Evolutionary conservation across 2,329 filamentous ascomycete species (phyloP).

Genomic region (Cordyceps fumosorosea): DNA sequence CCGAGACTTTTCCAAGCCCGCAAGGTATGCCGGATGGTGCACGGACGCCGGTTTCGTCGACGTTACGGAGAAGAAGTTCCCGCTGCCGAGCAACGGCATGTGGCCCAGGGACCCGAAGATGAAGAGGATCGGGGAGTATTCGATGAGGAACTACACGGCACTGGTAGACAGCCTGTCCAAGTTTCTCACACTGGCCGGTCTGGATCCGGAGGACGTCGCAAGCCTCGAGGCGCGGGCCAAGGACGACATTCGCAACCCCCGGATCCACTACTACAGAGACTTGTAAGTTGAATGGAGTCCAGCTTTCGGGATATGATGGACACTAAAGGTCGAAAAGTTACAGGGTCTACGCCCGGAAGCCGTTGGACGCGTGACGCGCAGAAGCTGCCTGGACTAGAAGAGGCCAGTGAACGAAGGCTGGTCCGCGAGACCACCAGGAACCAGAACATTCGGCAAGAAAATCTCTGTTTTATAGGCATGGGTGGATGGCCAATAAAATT

Average conservation of each 20-base stretch:
- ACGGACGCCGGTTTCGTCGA: neutral
- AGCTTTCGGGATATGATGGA: neutral
- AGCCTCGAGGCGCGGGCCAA: neutral
- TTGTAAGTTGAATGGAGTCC: neutral
- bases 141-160: neutral
- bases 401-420: no score
- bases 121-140: neutral
- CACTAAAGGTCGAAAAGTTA: neutral
- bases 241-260: neutral
- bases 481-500: no score
- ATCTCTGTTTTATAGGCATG: no score
- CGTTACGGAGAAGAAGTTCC: neutral
- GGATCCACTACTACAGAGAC: neutral
- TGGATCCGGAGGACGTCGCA: neutral
- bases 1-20: neutral
- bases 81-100: neutral
- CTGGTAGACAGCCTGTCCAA: neutral
- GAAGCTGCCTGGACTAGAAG: no score
- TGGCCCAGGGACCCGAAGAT: neutral
- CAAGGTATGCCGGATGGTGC: neutral
- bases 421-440: no score
- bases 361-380: neutral
- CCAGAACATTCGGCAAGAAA: no score
- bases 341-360: neutral
- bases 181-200: neutral